Conservation (phyloP, 179 eudicot genomes). For the Heliamphora pulchella region DNA sequence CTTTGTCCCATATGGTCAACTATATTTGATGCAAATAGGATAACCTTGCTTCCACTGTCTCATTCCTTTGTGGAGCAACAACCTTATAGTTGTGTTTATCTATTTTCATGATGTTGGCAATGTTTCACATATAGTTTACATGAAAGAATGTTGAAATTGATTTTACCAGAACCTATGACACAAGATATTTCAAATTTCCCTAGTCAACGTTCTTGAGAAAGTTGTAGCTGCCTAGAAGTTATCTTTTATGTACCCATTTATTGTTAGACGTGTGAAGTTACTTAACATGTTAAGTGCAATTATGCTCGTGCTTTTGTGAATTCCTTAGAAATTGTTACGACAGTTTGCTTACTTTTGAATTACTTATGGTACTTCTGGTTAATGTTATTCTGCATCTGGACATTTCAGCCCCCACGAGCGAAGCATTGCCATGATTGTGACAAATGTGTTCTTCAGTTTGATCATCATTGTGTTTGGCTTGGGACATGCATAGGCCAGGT, state of each 20-base stretch:
- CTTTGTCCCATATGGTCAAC: neutral
- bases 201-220: neutral
- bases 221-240: neutral
- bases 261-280: constrained; percentile 2
- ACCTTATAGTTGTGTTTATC: neutral
- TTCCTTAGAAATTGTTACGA: neutral
- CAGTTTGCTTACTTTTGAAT: neutral
- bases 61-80: neutral
- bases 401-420: constrained; percentile 91
- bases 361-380: neutral
- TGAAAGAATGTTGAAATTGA: too few species aligned
- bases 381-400: constrained; percentile 13
- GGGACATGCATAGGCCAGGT: constrained; percentile 97
- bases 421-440: constrained; percentile 98
- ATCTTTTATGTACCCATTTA: neutral
- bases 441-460: constrained; percentile 95
- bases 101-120: neutral
- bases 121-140: neutral
- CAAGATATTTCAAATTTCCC: neutral
- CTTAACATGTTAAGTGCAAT: neutral
- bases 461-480: constrained; percentile 99
- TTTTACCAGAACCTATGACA: neutral
- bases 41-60: neutral
- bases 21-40: neutral
- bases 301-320: neutral